These are phyloP conservation scores for Syzygium malaccense DNA, from an alignment of 441 rosid species.

Conservation along the genomic window DNA sequence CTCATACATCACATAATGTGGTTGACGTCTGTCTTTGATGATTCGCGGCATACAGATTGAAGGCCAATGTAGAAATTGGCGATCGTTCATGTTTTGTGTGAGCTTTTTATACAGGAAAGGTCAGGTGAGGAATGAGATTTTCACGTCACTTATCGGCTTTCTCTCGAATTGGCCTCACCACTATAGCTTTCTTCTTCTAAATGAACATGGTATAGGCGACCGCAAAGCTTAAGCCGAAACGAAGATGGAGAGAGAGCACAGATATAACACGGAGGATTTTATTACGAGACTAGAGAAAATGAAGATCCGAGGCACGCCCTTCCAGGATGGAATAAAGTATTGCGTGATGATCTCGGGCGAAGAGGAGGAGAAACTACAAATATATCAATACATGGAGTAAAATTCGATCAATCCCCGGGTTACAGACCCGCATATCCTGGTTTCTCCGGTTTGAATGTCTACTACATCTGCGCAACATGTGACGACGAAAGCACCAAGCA, in stretches of 20 bases:
- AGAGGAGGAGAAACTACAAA: background rate
- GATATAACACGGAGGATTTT: background rate
- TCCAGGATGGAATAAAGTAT: background rate
- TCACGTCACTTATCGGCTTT: background rate
- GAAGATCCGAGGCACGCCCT: background rate
- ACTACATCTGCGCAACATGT: background rate
- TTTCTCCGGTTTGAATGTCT: background rate
- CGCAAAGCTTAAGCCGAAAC: background rate
- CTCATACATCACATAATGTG: accelerated
- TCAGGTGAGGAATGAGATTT: background rate
- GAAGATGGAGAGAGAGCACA: background rate
- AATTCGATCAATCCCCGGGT: background rate
- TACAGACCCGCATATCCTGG: background rate
- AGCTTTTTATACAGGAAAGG: background rate
- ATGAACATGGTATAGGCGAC: background rate
- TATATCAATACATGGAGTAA: background rate
- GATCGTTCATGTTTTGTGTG: background rate
- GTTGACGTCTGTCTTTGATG: background rate
- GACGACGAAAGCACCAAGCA: background rate
- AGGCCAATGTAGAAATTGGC: background rate
- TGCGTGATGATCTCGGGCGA: background rate
- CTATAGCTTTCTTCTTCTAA: background rate
- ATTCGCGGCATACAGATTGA: background rate
- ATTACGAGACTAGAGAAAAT: background rate
- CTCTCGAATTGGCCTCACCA: background rate